Evolutionary conservation across 78 protist genomes (phyloP).

Genomic region (Dictyostelium citrinum): DNA sequence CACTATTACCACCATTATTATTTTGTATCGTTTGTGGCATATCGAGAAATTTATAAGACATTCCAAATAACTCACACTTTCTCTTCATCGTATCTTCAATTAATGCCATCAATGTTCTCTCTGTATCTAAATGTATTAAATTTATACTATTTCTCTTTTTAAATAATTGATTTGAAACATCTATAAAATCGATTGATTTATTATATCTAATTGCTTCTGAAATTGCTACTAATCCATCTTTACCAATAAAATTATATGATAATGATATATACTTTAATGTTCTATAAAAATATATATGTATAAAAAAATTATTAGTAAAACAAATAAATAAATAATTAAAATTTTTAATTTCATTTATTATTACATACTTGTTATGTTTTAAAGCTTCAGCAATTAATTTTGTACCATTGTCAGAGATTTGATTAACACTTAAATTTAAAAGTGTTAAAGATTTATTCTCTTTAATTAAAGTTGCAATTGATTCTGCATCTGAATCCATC

Average conservation of each 20-base stretch:
- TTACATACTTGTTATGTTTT: constrained; percentile 42
- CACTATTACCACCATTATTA: neutral
- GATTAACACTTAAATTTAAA: constrained; percentile 41
- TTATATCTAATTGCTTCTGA: constrained; percentile 51
- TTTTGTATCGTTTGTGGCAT: neutral
- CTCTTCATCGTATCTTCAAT: constrained; percentile 58
- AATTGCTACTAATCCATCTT: constrained; percentile 61
- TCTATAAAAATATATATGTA: neutral
- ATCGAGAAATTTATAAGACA: constrained; percentile 23
- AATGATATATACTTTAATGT: constrained; percentile 64
- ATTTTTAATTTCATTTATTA: no score
- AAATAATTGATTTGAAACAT: constrained; percentile 63
- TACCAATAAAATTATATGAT: constrained; percentile 66
- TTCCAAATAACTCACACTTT: constrained; percentile 63
- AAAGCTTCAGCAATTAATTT: constrained; percentile 58
- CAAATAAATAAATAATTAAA: no score
- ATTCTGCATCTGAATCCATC: constrained; percentile 22
- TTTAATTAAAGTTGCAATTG: constrained; percentile 7
- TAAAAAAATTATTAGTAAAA: neutral
- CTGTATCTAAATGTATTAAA: constrained; percentile 34
- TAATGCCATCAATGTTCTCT: constrained; percentile 53
- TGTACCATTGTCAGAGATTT: constrained; percentile 58
- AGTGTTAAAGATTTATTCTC: constrained; percentile 65
- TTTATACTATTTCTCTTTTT: constrained; percentile 39
- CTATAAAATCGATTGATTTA: constrained; percentile 52